Percentiles rank a stretch among this genome's conserved stretches.
Conservation (phyloP, 352 stramenopile species). For the Elongisporangium anandrum region DNA sequence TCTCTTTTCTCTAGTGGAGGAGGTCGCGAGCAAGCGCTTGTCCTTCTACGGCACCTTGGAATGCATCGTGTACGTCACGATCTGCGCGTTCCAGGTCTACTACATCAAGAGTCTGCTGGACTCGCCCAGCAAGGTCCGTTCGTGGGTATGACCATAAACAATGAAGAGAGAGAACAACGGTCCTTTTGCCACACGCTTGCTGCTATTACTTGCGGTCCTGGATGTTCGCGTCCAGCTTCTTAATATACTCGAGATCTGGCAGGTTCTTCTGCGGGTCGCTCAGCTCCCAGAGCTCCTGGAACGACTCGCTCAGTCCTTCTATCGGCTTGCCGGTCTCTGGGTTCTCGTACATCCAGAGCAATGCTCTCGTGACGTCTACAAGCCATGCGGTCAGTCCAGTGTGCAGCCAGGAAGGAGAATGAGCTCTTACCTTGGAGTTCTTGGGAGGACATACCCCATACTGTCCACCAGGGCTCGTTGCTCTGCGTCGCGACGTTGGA, state of each 20-base stretch:
- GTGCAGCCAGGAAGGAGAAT: background rate
- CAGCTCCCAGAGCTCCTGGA: conserved; percentile 47
- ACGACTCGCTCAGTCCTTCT: conserved; percentile 30
- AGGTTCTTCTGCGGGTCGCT: conserved; percentile 51
- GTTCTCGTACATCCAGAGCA: conserved; percentile 73
- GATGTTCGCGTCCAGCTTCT: conserved; percentile 48
- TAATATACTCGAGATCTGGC: conserved; percentile 60
- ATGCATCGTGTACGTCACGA: conserved; percentile 62
- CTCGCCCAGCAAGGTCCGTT: conserved; percentile 37
- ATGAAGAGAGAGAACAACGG: background rate
- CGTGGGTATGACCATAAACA: conserved; percentile 26
- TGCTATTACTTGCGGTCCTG: conserved; percentile 12
- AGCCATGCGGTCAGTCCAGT: conserved; percentile 1
- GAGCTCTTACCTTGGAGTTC: conserved; percentile 41
- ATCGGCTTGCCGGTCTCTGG: conserved; percentile 17
- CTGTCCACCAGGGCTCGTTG: conserved; percentile 68
- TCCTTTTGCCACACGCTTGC: background rate
- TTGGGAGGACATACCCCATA: conserved; percentile 37
- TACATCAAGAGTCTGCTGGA: conserved; percentile 80
- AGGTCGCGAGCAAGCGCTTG: conserved; percentile 74
- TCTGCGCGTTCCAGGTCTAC: conserved; percentile 66
- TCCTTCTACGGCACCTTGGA: conserved; percentile 70
- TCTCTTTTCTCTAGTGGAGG: conserved; percentile 42
- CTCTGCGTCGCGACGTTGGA: conserved; percentile 57
- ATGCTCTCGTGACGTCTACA: conserved; percentile 40